Percentiles rank a stretch among this genome's conserved stretches.
These are phyloP conservation scores for Eutrema heterophyllum DNA, from an alignment of 345 rosid species.

Conservation along the genomic window DNA sequence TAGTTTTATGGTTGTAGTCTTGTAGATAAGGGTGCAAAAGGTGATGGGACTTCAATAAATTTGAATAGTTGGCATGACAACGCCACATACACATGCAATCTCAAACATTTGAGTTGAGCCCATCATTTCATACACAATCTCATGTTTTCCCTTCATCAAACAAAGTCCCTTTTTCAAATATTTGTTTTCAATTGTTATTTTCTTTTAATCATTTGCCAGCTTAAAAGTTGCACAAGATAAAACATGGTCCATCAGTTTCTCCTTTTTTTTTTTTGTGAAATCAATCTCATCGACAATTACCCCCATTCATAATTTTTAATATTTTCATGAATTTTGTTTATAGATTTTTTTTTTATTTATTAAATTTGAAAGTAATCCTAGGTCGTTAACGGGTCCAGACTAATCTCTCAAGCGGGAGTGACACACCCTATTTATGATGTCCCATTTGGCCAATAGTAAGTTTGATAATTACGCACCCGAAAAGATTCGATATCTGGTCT, in stretches of 20 bases:
- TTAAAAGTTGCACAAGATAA: slow-evolving; percentile 30
- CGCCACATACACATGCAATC: slow-evolving; percentile 31
- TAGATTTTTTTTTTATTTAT: too few species aligned
- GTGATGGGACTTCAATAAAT: slow-evolving; percentile 18
- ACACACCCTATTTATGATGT: too few species aligned
- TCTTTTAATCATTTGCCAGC: slow-evolving; percentile 25
- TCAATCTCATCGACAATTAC: neutral
- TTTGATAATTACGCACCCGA: too few species aligned
- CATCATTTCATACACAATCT: slow-evolving; percentile 36
- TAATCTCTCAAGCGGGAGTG: too few species aligned
- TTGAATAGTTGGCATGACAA: slow-evolving; percentile 26
- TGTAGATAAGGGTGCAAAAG: neutral
- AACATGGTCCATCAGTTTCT: slow-evolving; percentile 27
- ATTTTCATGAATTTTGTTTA: neutral
- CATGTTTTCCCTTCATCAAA: slow-evolving; percentile 10
- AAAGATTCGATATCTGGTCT: too few species aligned
- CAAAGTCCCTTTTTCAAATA: slow-evolving; percentile 13
- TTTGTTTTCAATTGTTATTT: neutral
- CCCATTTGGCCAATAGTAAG: too few species aligned
- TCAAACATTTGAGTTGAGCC: slow-evolving; percentile 30
- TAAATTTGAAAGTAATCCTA: too few species aligned
- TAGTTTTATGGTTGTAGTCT: neutral
- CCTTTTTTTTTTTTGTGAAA: neutral
- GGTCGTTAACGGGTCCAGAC: too few species aligned
- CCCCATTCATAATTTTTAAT: neutral